Base-by-base conservation (phyloP, 306 rosid genomes). In the Quillaja saponaria region DNA sequence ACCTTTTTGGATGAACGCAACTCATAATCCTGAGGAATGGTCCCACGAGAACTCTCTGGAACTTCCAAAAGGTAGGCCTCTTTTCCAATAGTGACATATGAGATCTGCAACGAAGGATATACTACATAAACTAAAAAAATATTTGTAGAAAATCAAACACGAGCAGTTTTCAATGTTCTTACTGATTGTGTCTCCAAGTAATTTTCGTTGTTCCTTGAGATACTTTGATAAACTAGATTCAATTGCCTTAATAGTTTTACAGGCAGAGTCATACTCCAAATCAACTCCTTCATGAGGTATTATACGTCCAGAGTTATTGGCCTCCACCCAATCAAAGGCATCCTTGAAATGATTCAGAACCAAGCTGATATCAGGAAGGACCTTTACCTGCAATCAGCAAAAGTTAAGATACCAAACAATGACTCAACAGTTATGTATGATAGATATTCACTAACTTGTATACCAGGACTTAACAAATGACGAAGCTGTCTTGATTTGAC, bases 291-390 rank as follows among this genome's bases (percentile, higher is more conserved):
- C 83, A 74, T 37, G 96, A 63, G 99, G 99, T 65, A 92, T 78
- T 67, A 92, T 76, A 55, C 95, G 99, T 34, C 99, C 99, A 3
- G 96, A 86, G 76, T 66, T 80, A 74, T 83, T 81, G 58, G 96
- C 99, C 76, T 89, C 95, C 68, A 68, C 90, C 99, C 99, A 92
- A 74, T 92, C 90, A 80, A 92, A 92, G 61, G 96, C 94, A 63
- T 80, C 87, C 80, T 86, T 89, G 82, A 92, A 92, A 77, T 86
- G 84, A 51, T 78, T 76, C 46, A 92, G 64, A 78, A 81, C 74
- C 52, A 69, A 41, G 49, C 61, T 53, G 59, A 87, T 72, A 69
- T 85, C 82, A 18, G 87, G 94, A 80, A 92, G n/a, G 82, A 42
- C 86, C 94, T 80, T 77, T 74, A 49, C 95, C 94, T 88, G 75